Evolutionary conservation across 768 basidiomycete species (phyloP), one percentile per base, ranked within the genome.

Genomic region (Guyanaporus albipodus): DNA sequence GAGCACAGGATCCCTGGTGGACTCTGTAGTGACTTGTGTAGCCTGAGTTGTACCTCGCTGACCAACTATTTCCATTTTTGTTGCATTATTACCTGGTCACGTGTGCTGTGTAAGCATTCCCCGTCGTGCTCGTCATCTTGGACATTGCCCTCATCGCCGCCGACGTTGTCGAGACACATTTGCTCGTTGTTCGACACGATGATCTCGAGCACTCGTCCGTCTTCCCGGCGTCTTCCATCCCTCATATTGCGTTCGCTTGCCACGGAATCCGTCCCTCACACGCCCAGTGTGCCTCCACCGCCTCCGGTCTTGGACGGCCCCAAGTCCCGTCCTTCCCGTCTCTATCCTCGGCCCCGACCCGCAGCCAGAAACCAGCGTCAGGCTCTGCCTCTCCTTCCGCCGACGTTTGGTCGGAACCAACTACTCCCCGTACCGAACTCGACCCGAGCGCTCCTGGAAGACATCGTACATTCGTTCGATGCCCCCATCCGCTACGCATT

Each of bases 401-500:
- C 85, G 1, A 74, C 73, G 0, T 91, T 91, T 66, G 90, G 90
- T 18, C 74, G 78, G 26, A 92, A 92, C 63, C 90, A 92, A 66
- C 73, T 91, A 6, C 73, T 92, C 1, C 78, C 85, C 0, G 90
- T 92, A 8, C 75, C 87, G 11, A 83, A 84, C 61, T 82, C 85
- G 21, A 91, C 85, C 3, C 79, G 90, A 4, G 83, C 86, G 4
- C 71, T 91, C 21, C 76, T 95, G 14, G 88, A 93, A 60, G 73
- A 76, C 49, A 84, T 97, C 46, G 84, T 96, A 27, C 71, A 72
- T 12, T 75, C 80, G 38, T 95, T 97, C 59, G 78, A 91, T 33
- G 90, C 91, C 0, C 94, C 94, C 9, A 88, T 97, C 39, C 84
- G 94, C 18, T 98, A 95, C 73, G 96, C 94, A 1, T 93, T 97